Evolutionary conservation across 208 protist species (phyloP), one percentile per base, ranked within the genome.

Genomic region (Phytomonas sp.): DNA sequence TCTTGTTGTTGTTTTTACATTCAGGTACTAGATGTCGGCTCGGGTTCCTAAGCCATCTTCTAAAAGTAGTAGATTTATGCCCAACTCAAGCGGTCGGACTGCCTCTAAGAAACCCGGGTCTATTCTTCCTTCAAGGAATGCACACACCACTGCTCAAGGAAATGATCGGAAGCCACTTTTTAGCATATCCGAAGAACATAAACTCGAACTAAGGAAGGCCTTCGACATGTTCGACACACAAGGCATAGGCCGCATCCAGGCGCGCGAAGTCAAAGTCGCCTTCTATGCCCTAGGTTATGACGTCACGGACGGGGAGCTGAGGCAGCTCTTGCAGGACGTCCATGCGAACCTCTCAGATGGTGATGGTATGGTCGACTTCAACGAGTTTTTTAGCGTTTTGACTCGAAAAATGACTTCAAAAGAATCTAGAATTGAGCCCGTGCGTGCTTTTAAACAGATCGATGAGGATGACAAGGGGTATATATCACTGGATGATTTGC

Each of bases 221-320:
- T 99, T 99, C 74, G 96, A 98, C 70, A 80, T 98, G 61, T 98
- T 98, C 69, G 97, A 99, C 81, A 84, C 84, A 40, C 90, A 97
- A 36, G 94, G 96, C 52, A 89, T 87, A 29, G 96, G 96, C 23
- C 71, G 81, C 14, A 97, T 98, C 56, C 80, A 89, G 19, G 83
- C 87, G 0, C 70, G 89, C 37, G 89, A 98, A 72, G 84, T 96
- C 2, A 96, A 97, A 52, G 95, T 98, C 2, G 91, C 94, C 14
- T 75, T 97, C 61, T 94, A 92, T 61, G 94, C 94, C 14, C 85
- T 98, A 23, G 96, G 96, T n/a, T 98, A 98, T 77, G 93, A 98
- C 60, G 89, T 94, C 8, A 89, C 87, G 64, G 91, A 95, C 66
- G 72, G 88, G 6, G 94, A 98, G 71, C 71, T 98, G 30, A 70